Evolutionary conservation across 108 stramenopile species (phyloP), one percentile per base, ranked within the genome.

Genomic region (Conticribra weissflogii): DNA sequence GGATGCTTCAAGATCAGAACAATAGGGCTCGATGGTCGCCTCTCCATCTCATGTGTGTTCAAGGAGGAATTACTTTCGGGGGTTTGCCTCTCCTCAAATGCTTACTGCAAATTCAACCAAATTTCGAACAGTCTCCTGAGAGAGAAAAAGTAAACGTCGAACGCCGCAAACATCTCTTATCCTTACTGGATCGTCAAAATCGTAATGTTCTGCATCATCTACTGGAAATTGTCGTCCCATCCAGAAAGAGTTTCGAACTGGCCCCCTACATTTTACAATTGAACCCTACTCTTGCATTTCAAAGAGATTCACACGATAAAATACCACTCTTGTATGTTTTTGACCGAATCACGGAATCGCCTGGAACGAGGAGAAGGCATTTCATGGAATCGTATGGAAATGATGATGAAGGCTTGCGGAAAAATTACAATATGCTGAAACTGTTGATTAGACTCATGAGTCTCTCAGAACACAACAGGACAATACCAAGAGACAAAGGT

Each of bases 141-240:
- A 29, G 55, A 17, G 48, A 69, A 31, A 31, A 47, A 34, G 19
- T 30, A 25, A 54, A 45, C 34, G 25, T 31, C 24, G 66, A 76
- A 47, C 28, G 60, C 5, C 57, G 47, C 50, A 27, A 71, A 15
- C 33, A 32, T 51, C 36, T 66, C 50, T 41, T 78, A n/a, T 7
- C 27, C 45, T 64, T 78, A 9, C 32, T 65, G 34, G 77, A 78
- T 31, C 68, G 68, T 25, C 63, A 78, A 59, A 32, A 78, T 31
- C 47, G 77, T 3, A 71, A 63, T 32, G 52, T 78, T 15, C 65
- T 78, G 12, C 77, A 78, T 61, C 69, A 78, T 54, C n/a, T 64
- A 2, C 19, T 50, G 27, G 63, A 71, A 41, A 66, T 4, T 48
- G 25, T n/a, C 14, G 27, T 50, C 1, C 63, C 58, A n/a, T 46